phyloP scores from a whole-genome alignment of 2,329 filamentous ascomycete genomes.

The Fusarium gaditjirri region DNA sequence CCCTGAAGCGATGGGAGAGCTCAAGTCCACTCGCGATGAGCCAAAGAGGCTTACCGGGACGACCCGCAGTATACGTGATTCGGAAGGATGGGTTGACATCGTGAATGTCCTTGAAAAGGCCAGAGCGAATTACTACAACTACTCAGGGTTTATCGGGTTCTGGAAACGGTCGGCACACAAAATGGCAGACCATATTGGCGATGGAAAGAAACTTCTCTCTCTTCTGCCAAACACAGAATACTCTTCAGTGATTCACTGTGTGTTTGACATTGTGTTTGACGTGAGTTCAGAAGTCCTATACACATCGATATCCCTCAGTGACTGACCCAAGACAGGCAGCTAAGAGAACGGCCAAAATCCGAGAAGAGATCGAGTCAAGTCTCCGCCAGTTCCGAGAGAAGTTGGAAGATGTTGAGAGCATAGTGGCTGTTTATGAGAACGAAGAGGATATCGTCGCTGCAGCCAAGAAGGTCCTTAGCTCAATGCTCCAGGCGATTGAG shows the following conservation, averaged over 20 bases:
- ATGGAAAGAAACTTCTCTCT: neutral
- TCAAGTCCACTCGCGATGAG: neutral
- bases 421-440: neutral
- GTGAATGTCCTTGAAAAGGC: neutral
- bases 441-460: neutral
- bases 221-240: neutral
- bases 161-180: neutral
- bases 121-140: neutral
- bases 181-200: neutral
- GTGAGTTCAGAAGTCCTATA: accelerated
- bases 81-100: neutral
- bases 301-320: accelerated
- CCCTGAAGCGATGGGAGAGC: neutral
- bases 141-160: neutral
- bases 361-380: neutral
- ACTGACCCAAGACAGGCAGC: neutral
- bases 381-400: neutral
- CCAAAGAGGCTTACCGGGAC: neutral
- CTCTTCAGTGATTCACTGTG: neutral
- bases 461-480: neutral
- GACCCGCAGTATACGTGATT: neutral
- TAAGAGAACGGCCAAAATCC: neutral
- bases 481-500: neutral
- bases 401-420: neutral
- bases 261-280: neutral